These are phyloP conservation scores for Didymella glomerata DNA, from an alignment of 2,329 filamentous ascomycete species.

Conservation along the genomic window DNA sequence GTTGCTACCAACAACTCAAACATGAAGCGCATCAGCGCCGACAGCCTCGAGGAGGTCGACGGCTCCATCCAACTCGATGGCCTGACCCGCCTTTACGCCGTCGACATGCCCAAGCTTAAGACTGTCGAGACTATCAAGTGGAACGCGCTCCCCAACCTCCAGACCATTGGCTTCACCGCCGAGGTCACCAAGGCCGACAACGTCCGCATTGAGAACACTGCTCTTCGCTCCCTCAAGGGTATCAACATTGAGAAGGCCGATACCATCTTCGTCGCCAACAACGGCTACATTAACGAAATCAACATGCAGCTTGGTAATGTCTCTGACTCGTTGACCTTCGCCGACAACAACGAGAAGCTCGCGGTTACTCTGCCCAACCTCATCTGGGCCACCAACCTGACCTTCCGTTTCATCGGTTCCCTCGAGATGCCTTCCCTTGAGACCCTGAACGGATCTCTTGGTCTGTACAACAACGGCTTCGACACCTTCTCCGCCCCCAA, in stretches of 20 bases:
- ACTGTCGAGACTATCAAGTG: slow-evolving; percentile 74
- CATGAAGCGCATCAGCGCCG: slow-evolving; percentile 70
- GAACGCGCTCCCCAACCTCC: slow-evolving; percentile 73
- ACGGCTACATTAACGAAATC: slow-evolving; percentile 78
- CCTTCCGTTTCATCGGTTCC: slow-evolving; percentile 79
- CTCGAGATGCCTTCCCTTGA: slow-evolving; percentile 77
- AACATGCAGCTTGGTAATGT: slow-evolving; percentile 81
- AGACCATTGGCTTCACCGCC: slow-evolving; percentile 67
- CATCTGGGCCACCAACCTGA: slow-evolving; percentile 78
- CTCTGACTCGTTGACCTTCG: slow-evolving; percentile 73
- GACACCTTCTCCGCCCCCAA: slow-evolving; percentile 69
- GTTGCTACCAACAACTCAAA: slow-evolving; percentile 63
- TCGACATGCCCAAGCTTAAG: slow-evolving; percentile 72
- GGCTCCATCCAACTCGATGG: slow-evolving; percentile 74
- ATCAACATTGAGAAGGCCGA: slow-evolving; percentile 80
- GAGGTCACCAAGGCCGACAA: slow-evolving; percentile 72
- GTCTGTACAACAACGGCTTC: slow-evolving; percentile 83
- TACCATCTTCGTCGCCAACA: slow-evolving; percentile 83
- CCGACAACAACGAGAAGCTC: slow-evolving; percentile 80
- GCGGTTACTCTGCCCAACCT: slow-evolving; percentile 80
- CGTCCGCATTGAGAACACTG: slow-evolving; percentile 85
- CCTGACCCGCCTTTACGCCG: slow-evolving; percentile 71
- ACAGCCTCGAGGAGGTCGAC: slow-evolving; percentile 70
- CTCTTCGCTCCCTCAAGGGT: slow-evolving; percentile 78
- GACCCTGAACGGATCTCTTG: slow-evolving; percentile 78